These are phyloP conservation scores for Trichoderma koningii DNA, from an alignment of 2,329 filamentous ascomycete species.

Conservation along the genomic window DNA sequence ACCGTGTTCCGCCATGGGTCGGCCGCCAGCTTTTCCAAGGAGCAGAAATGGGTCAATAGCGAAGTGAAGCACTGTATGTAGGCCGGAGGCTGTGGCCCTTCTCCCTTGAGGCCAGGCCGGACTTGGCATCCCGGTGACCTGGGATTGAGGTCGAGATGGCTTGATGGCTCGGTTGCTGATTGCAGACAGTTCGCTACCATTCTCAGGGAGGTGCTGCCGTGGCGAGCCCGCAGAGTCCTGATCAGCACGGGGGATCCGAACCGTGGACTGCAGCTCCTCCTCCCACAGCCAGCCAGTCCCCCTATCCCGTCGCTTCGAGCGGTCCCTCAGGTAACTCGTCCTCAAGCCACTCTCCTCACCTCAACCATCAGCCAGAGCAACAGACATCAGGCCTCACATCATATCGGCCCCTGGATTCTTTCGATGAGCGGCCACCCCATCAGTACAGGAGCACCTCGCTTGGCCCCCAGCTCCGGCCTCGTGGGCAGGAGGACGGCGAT, in stretches of 20 bases:
- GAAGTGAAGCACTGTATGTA: constrained; percentile 41
- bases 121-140: not conserved
- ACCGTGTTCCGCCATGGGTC: constrained; percentile 44
- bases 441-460: constrained; percentile 9
- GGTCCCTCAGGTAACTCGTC: constrained; percentile 3
- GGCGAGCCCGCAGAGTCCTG: constrained; percentile 13
- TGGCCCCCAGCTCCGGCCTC: constrained; percentile 13
- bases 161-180: not conserved
- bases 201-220: constrained; percentile 27
- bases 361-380: constrained; percentile 1
- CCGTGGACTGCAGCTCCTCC: constrained; percentile 15
- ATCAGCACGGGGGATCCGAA: constrained; percentile 1
- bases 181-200: constrained; percentile 30
- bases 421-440: not conserved
- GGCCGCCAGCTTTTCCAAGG: constrained; percentile 37
- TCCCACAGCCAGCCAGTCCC: constrained; percentile 2
- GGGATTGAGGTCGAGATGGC: no score
- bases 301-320: constrained; percentile 4
- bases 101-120: not conserved
- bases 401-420: not conserved
- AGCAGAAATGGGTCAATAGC: constrained; percentile 44
- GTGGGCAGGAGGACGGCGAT: not conserved
- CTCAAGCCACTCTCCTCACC: not conserved
- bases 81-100: no score
- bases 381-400: not conserved